phyloP scores from a whole-genome alignment of 1,284 basidiomycete species.

The Trichosporon coremiiforme region DNA sequence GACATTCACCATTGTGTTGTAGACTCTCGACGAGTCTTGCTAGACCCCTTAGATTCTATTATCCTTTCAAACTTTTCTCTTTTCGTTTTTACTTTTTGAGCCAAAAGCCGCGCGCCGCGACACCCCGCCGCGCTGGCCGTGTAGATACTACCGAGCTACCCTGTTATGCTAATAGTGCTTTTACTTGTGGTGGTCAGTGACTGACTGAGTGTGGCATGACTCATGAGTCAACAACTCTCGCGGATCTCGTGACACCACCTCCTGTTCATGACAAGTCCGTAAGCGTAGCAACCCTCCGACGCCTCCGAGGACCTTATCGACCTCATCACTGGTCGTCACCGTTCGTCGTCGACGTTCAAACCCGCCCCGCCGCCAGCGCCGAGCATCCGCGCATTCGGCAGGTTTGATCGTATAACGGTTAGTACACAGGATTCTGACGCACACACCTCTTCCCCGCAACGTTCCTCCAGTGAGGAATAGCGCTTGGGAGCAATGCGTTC shows the following conservation, averaged over 20 bases:
- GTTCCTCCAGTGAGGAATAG: too few species aligned
- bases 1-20: slow-evolving; percentile 4
- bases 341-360: too few species aligned
- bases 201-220: too few species aligned
- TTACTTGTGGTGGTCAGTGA: too few species aligned
- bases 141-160: background rate
- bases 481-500: background rate
- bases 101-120: background rate
- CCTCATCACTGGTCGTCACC: too few species aligned
- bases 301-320: too few species aligned
- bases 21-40: slow-evolving; percentile 5
- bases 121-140: background rate
- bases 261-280: too few species aligned
- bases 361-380: too few species aligned
- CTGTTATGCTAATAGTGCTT: slow-evolving; percentile 1
- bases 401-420: slow-evolving; percentile 12
- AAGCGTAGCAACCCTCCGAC: too few species aligned
- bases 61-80: background rate
- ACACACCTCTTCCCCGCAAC: background rate
- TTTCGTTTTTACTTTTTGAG: background rate
- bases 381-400: background rate
- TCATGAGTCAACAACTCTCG: too few species aligned
- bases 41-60: background rate
- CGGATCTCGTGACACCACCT: too few species aligned
- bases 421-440: slow-evolving; percentile 13